Evolutionary conservation across 139 green algal species (phyloP), one percentile per base, ranked within the genome.

Genomic region (Diplosphaera chodatii): DNA sequence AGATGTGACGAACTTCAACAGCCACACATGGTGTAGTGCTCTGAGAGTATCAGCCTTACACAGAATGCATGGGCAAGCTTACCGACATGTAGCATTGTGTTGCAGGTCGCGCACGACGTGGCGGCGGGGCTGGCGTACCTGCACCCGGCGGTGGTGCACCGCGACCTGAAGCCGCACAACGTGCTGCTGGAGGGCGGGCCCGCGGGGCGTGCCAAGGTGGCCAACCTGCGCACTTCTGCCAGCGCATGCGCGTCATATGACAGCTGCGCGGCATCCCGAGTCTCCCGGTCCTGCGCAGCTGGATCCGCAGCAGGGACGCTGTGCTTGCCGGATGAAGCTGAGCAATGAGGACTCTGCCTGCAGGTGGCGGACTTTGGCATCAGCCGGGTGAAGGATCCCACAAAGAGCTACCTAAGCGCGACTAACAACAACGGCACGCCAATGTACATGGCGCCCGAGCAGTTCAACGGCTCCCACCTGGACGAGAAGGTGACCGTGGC

Each of bases 301-400:
- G n/a, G n/a, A n/a, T n/a, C n/a, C n/a, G n/a, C n/a, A n/a, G n/a
- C n/a, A n/a, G n/a, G n/a, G n/a, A n/a, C n/a, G n/a, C n/a, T n/a
- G n/a, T n/a, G n/a, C n/a, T n/a, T n/a, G n/a, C n/a, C n/a, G n/a
- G n/a, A n/a, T n/a, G n/a, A n/a, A n/a, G n/a, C n/a, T n/a, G n/a
- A n/a, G n/a, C n/a, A n/a, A n/a, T n/a, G n/a, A n/a, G n/a, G n/a
- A n/a, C n/a, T n/a, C n/a, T n/a, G n/a, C n/a, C n/a, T 25, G 48
- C 48, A 59, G 48, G 48, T 96, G 16, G 86, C 84, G 56, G 91
- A 96, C 82, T 96, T 96, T 72, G 91, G 91, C 23, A 92, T 97
- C 69, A 85, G 71, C 29, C 73, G 81, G 21, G 77, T 87, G 40
- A 85, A 84, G 79, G 90, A 96, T 74, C 90, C 89, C 4, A 75